Percentiles rank a stretch among this genome's conserved stretches.
Evolutionary conservation across 2,329 filamentous ascomycete genomes (phyloP).

Genomic region (Talaromyces sp.): DNA sequence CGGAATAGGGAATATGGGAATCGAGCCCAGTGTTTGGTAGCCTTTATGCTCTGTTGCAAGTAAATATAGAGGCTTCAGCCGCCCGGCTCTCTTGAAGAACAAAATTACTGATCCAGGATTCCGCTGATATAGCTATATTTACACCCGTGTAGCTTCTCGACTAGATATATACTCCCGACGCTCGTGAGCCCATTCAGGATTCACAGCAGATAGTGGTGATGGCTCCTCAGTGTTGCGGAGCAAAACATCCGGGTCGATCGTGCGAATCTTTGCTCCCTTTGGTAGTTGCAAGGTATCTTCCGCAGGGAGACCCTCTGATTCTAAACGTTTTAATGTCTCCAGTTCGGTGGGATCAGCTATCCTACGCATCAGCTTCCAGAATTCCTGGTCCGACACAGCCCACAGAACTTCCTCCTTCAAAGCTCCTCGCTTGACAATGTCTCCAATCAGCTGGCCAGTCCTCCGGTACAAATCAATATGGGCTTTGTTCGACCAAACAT

Average conservation of each 20-base stretch:
- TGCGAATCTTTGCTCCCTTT: conserved; percentile 30
- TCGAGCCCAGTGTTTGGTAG: not conserved
- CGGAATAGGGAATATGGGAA: not conserved
- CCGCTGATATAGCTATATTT: not conserved
- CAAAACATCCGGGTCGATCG: conserved; percentile 33
- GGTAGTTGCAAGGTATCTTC: conserved; percentile 28
- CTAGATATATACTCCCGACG: conserved; percentile 22
- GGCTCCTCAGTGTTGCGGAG: conserved; percentile 10
- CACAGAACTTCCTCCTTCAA: conserved; percentile 33
- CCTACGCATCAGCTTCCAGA: conserved; percentile 33
- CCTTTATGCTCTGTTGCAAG: not conserved
- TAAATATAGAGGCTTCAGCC: not conserved
- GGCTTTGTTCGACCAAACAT: conserved; percentile 39
- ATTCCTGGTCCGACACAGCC: conserved; percentile 34
- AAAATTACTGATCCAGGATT: not conserved
- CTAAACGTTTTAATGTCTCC: conserved; percentile 5
- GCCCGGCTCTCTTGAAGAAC: not conserved
- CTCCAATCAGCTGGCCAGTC: conserved; percentile 34
- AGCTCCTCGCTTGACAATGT: conserved; percentile 22
- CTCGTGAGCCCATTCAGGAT: conserved; percentile 22
- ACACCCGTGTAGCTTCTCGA: conserved; percentile 13
- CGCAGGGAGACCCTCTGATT: conserved; percentile 14
- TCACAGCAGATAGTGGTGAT: conserved; percentile 20
- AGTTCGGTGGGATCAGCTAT: conserved; percentile 21
- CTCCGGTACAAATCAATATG: conserved; percentile 35